A percentile compares a stretch with the other conserved stretches of the same genome.
Evolutionary conservation across 306 rosid species (phyloP).

Genomic region (Malus sylvestris): DNA sequence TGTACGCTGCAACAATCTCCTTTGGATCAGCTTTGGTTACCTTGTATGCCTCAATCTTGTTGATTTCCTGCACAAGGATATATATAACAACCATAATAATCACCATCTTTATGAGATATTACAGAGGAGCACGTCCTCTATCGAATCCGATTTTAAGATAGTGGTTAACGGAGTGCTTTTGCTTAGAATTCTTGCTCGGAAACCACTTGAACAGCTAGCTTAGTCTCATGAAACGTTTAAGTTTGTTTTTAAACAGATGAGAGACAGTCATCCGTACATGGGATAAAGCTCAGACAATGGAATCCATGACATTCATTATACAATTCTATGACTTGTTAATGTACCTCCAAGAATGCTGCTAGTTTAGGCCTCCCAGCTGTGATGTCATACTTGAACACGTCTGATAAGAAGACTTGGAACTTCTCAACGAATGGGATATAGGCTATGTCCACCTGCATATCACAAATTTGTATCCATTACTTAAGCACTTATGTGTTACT

Average conservation of each 20-base stretch:
- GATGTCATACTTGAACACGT: slow-evolving; percentile 38
- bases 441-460: slow-evolving; percentile 60
- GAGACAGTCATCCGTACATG: too few species aligned
- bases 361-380: slow-evolving; percentile 58
- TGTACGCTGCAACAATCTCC: slow-evolving; percentile 36
- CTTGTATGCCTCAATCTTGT: slow-evolving; percentile 59
- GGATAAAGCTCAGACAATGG: background rate
- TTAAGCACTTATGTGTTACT: background rate
- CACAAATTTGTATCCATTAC: background rate
- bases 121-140: background rate
- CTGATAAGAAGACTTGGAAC: slow-evolving; percentile 40
- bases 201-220: background rate
- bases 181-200: background rate
- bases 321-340: background rate
- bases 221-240: background rate
- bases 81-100: background rate
- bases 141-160: background rate
- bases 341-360: slow-evolving; percentile 62
- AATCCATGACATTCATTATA: background rate
- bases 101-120: background rate
- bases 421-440: slow-evolving; percentile 58
- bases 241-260: background rate
- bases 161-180: background rate
- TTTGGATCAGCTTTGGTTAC: slow-evolving; percentile 44
- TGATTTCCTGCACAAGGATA: slow-evolving; percentile 38